A percentile compares a stretch with the other conserved stretches of the same genome.
phyloP scores from a whole-genome alignment of 2,329 filamentous ascomycete species.

The Arthrocladium fulminans region DNA sequence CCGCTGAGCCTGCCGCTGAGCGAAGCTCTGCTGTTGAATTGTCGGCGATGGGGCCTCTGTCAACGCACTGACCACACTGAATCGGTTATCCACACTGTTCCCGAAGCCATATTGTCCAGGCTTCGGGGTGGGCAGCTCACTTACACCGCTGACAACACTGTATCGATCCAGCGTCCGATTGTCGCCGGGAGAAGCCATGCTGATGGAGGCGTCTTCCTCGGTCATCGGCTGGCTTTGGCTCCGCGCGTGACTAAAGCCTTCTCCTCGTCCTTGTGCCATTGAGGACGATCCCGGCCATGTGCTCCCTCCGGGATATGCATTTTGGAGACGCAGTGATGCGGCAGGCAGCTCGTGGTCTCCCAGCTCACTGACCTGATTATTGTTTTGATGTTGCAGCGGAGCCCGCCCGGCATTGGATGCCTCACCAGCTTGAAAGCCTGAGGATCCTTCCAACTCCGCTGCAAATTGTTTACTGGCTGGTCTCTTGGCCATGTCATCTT shows the following conservation, averaged over 20 bases:
- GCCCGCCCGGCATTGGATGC: neutral
- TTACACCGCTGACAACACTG: neutral
- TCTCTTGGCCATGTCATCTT: constrained; percentile 4
- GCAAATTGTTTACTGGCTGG: constrained; percentile 3
- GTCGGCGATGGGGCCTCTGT: neutral
- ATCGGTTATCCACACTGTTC: constrained; percentile 2
- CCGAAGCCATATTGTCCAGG: constrained; percentile 4
- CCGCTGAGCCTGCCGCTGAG: neutral
- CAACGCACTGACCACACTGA: constrained; percentile 4
- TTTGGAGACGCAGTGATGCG: no score
- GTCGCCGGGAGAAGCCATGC: neutral
- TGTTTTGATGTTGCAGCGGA: neutral
- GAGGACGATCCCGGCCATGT: no score
- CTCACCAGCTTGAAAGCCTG: neutral
- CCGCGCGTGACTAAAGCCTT: neutral
- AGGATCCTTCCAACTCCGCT: neutral
- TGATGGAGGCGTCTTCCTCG: neutral
- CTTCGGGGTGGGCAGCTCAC: constrained; percentile 3
- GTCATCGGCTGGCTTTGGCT: neutral
- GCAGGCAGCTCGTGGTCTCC: neutral
- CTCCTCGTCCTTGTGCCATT: neutral
- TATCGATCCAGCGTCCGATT: neutral
- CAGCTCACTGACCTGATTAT: neutral
- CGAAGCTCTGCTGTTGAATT: neutral
- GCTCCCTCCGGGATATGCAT: no score